These are phyloP conservation scores for Leonotis leonurus DNA, from an alignment of 257 asterid species.

Conservation along the genomic window DNA sequence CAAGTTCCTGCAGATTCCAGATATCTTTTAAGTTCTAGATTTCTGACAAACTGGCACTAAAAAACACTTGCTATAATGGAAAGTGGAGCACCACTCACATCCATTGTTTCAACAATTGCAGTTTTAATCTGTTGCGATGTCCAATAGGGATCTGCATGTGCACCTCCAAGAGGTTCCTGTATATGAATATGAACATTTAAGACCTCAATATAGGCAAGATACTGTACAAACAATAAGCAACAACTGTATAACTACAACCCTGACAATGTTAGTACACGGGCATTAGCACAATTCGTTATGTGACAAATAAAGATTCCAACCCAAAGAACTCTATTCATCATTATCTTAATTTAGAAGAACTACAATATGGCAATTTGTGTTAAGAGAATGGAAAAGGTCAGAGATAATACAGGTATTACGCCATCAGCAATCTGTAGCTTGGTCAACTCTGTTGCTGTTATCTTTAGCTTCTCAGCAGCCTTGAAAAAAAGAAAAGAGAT, in stretches of 20 bases:
- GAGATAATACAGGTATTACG: conserved; percentile 60
- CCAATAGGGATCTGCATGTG: conserved; percentile 88
- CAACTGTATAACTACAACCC: not conserved
- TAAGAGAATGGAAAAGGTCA: conserved; percentile 5
- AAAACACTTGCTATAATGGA: not conserved
- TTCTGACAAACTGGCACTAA: not conserved
- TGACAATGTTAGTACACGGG: not conserved
- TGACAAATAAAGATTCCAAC: not conserved
- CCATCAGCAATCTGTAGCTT: conserved; percentile 63
- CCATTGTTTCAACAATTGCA: conserved; percentile 77
- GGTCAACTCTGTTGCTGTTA: conserved; percentile 66
- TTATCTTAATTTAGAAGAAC: not conserved
- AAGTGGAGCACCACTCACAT: conserved; percentile 47
- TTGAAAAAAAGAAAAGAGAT: conserved; percentile 18
- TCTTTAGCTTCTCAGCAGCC: conserved; percentile 94
- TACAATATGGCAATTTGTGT: not conserved
- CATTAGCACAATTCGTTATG: not conserved
- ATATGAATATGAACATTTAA: not conserved
- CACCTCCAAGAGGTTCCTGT: conserved; percentile 98
- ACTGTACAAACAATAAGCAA: not conserved
- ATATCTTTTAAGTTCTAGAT: conserved; percentile 4
- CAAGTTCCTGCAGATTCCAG: conserved; percentile 53
- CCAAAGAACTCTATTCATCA: not conserved
- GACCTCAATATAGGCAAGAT: not conserved
- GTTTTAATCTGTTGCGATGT: conserved; percentile 86